phyloP scores from a whole-genome alignment of 2,329 filamentous ascomycete genomes.

The Aspergillus sp. region DNA sequence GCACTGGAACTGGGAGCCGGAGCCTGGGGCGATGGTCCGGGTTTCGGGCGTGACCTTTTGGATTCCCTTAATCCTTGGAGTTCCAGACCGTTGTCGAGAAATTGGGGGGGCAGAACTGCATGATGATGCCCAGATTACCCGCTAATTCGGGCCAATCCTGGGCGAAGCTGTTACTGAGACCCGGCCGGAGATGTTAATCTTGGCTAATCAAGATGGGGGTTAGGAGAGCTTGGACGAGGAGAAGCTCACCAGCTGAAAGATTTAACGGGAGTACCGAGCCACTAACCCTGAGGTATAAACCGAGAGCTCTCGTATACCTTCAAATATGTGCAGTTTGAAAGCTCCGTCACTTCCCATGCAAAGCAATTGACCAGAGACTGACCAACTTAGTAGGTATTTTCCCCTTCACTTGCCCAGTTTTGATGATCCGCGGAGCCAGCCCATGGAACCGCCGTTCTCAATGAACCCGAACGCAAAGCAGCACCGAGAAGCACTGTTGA shows the following conservation, averaged over 20 bases:
- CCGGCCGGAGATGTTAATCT: background rate
- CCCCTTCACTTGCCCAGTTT: background rate
- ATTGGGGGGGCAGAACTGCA: background rate
- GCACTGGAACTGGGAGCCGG: constrained; percentile 3
- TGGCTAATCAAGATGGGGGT: constrained; percentile 2
- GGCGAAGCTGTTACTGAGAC: background rate
- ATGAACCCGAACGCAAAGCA: background rate
- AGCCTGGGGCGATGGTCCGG: background rate
- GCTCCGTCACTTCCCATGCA: background rate
- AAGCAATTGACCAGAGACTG: background rate
- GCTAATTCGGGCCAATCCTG: constrained; percentile 1
- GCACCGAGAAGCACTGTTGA: background rate
- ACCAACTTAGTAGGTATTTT: background rate
- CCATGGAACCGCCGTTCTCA: background rate
- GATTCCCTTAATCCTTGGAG: background rate
- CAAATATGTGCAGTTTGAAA: background rate
- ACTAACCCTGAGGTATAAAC: background rate
- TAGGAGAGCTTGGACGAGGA: constrained; percentile 9
- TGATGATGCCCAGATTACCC: background rate
- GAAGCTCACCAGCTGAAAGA: constrained; percentile 4
- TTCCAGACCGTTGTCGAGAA: background rate
- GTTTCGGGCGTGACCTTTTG: background rate
- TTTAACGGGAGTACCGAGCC: background rate
- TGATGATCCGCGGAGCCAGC: background rate
- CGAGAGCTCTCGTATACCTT: background rate